Evolutionary conservation across 2,329 filamentous ascomycete genomes (phyloP).

Genomic region (Clarireedia paspali): DNA sequence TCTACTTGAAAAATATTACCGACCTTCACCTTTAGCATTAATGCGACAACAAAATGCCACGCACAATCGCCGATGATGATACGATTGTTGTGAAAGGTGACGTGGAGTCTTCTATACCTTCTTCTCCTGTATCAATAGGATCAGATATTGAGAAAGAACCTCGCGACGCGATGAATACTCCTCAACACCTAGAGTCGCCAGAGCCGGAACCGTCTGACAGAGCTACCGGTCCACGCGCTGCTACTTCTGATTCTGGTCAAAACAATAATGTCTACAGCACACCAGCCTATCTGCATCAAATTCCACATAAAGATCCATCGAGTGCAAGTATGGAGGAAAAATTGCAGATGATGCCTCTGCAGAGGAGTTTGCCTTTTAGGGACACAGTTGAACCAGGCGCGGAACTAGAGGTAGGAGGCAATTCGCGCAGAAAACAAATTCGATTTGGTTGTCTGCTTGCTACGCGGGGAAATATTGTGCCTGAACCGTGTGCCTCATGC

Average conservation of each 20-base stretch:
- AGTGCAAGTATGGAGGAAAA: slow-evolving; percentile 26
- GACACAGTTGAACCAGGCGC: slow-evolving; percentile 25
- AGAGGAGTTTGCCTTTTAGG: slow-evolving; percentile 25
- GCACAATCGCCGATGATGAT: slow-evolving; percentile 13
- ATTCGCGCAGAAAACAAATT: slow-evolving; percentile 28
- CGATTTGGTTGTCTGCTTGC: slow-evolving; percentile 28
- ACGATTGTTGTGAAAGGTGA: slow-evolving; percentile 24
- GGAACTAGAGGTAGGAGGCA: slow-evolving; percentile 28
- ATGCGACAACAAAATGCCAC: slow-evolving; percentile 5
- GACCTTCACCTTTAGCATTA: background rate
- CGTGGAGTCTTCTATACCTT: slow-evolving; percentile 14
- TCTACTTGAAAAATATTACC: slow-evolving; percentile 6
- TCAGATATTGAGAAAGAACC: slow-evolving; percentile 9
- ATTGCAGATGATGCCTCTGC: slow-evolving; percentile 26
- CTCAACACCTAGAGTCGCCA: slow-evolving; percentile 23
- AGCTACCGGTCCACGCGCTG: background rate
- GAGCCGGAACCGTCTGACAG: slow-evolving; percentile 12
- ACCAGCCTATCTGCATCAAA: slow-evolving; percentile 7
- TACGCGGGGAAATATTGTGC: slow-evolving; percentile 25
- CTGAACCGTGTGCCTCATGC: slow-evolving; percentile 23
- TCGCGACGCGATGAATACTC: slow-evolving; percentile 13
- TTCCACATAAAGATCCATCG: slow-evolving; percentile 2
- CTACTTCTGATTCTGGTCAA: background rate
- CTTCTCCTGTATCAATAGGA: slow-evolving; percentile 19
- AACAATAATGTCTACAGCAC: background rate